phyloP scores from a whole-genome alignment of 169 alveolate genomes.

The Cryptosporidium meleagridis region DNA sequence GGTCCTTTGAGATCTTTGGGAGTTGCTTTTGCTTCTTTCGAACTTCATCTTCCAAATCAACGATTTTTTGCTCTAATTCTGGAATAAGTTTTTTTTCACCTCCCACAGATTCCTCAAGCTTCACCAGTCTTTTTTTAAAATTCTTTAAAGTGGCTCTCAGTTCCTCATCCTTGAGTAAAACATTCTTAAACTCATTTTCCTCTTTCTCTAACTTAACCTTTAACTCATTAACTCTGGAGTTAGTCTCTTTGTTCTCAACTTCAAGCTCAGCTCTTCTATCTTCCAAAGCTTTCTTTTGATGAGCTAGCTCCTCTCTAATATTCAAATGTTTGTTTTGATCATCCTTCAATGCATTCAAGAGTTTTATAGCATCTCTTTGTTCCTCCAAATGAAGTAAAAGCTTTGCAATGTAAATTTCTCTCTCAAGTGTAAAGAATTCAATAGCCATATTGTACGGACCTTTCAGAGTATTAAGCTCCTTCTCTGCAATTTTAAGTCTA shows the following conservation, averaged over 20 bases:
- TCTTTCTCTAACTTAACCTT: constrained; percentile 77
- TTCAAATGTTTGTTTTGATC: constrained; percentile 76
- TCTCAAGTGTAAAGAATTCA: constrained; percentile 81
- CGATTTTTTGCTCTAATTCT: constrained; percentile 36
- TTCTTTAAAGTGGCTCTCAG: constrained; percentile 82
- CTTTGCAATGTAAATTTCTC: constrained; percentile 76
- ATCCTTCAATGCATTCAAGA: constrained; percentile 71
- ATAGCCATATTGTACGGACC: constrained; percentile 84
- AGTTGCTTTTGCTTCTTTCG: constrained; percentile 18
- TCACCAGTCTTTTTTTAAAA: constrained; percentile 81
- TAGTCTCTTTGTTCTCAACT: constrained; percentile 79
- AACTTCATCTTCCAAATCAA: constrained; percentile 8
- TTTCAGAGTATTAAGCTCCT: constrained; percentile 85
- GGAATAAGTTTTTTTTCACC: constrained; percentile 38
- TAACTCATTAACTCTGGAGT: constrained; percentile 56
- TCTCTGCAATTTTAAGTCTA: constrained; percentile 84
- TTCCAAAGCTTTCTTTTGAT: constrained; percentile 79
- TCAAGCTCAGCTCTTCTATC: constrained; percentile 78
- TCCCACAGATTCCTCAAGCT: constrained; percentile 26
- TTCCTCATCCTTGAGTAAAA: constrained; percentile 83
- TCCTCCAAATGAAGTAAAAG: constrained; percentile 78
- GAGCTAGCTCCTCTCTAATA: constrained; percentile 76
- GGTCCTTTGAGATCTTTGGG: constrained; percentile 48
- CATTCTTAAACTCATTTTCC: constrained; percentile 80
- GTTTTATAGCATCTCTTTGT: constrained; percentile 55